Evolutionary conservation across 2,329 filamentous ascomycete species (phyloP), one percentile per base, ranked within the genome.

Genomic region (Penicillium psychrosexuale): DNA sequence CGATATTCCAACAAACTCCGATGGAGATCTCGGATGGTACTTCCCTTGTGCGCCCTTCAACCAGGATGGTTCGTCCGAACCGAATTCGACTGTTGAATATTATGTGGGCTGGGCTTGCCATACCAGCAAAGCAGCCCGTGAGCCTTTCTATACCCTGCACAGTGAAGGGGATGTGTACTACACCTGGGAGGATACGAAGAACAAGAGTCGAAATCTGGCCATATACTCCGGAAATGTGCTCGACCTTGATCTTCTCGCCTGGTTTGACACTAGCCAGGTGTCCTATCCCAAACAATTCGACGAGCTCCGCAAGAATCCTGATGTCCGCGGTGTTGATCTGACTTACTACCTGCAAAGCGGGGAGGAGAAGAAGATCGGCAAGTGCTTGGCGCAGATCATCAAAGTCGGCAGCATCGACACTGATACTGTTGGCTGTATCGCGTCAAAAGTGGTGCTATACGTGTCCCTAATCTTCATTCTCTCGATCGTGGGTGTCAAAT

Each of bases 351-450:
- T 96, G 73, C 90, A 96, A 68, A 86, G 85, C 1, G 81, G 84
- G 8, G 76, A 81, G 2, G 91, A 97, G 67, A 97, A 93, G 79
- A 81, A 85, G 61, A 81, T 93, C 47, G 92, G 89, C 12, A 84
- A 91, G 70, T 99, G 94, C 72, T 85, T 99, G 60, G 85, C 91
- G 59, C 87, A 99, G 67, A 96, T 95, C 61, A 91, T 96, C 82
- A 96, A 93, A 73, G 94, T 99, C 48, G 94, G 94, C 55, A 92
- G 89, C 12, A 88, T 99, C 57, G 95, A 99, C 68, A 97, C 94
- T 0, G 92, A 96, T 66, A 96, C 90, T 7, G 89, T 99, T 46
- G 94, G 94, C 15, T 99, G 94, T 77, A 99, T 99, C 71, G 94
- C 94, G 2, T 96, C 93, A 61, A 89, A 96, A 76, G 92, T 99